Conservation (phyloP, 768 basidiomycete species). For the Ephemerocybe angulata region DNA sequence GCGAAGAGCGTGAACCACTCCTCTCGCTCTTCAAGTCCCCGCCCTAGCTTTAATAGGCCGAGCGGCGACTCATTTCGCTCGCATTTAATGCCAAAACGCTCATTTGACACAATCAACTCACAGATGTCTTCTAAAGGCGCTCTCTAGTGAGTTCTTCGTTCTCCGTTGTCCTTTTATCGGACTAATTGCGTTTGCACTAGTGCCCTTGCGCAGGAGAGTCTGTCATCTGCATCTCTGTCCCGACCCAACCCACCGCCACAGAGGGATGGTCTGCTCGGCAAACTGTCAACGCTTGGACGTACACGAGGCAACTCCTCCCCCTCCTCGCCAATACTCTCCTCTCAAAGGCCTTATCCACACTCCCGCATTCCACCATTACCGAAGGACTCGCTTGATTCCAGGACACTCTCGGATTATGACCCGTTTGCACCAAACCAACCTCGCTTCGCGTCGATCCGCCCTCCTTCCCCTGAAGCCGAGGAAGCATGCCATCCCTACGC, state of each 20-base stretch:
- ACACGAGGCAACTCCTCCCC: constrained; percentile 27
- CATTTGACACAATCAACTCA: constrained; percentile 56
- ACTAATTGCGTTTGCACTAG: constrained; percentile 27
- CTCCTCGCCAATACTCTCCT: constrained; percentile 29
- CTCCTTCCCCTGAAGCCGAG: constrained; percentile 26
- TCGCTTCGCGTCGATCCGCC: constrained; percentile 12
- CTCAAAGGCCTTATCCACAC: constrained; percentile 21
- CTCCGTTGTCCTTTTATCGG: constrained; percentile 1
- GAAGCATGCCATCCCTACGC: constrained; percentile 70
- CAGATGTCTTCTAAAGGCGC: constrained; percentile 48
- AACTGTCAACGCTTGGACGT: constrained; percentile 38
- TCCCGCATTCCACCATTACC: constrained; percentile 18
- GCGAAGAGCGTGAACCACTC: constrained; percentile 37
- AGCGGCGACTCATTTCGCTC: constrained; percentile 64
- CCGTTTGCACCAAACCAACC: neutral
- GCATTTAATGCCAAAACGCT: constrained; percentile 46
- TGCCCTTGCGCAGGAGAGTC: constrained; percentile 56
- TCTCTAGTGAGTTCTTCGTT: constrained; percentile 49
- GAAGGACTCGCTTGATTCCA: constrained; percentile 4
- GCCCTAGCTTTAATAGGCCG: constrained; percentile 43
- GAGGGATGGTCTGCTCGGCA: constrained; percentile 37
- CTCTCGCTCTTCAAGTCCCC: constrained; percentile 43
- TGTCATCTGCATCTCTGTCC: constrained; percentile 53
- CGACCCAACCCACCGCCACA: constrained; percentile 26
- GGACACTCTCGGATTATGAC: constrained; percentile 10